phyloP scores from a whole-genome alignment of 1,284 basidiomycete species.

The Tylopilus sp. region DNA sequence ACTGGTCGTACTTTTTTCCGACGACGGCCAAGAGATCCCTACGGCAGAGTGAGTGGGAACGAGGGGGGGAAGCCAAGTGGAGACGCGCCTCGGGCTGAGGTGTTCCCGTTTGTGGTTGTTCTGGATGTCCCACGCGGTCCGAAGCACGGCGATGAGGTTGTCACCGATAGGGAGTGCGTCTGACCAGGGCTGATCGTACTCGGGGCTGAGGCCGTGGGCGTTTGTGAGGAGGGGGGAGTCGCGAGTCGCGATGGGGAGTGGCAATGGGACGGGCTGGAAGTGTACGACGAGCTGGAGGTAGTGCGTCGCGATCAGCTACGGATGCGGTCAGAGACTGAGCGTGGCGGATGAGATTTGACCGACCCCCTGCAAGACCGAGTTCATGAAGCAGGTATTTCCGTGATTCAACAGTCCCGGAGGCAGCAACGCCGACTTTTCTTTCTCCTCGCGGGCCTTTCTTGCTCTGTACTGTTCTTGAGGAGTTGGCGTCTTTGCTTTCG shows the following conservation, averaged over 20 bases:
- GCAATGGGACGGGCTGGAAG: constrained; percentile 46
- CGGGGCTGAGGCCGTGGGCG: constrained; percentile 51
- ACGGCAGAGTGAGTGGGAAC: constrained; percentile 1
- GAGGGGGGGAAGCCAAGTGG: neutral
- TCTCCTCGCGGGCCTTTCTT: constrained; percentile 57
- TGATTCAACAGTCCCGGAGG: constrained; percentile 81
- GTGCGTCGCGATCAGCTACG: constrained; percentile 61
- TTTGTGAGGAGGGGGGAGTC: constrained; percentile 67
- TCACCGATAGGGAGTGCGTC: constrained; percentile 65
- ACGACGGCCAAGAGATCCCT: constrained; percentile 66
- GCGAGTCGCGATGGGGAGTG: constrained; percentile 40
- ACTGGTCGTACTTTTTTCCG: constrained; percentile 88
- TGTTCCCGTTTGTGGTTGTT: constrained; percentile 44
- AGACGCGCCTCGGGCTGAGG: constrained; percentile 58
- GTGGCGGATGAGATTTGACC: constrained; percentile 18
- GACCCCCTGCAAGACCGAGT: constrained; percentile 76
- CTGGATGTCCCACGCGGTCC: constrained; percentile 59
- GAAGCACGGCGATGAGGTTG: constrained; percentile 53
- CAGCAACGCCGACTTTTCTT: constrained; percentile 52
- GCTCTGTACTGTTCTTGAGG: constrained; percentile 62
- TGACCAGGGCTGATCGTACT: constrained; percentile 48
- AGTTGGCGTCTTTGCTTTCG: constrained; percentile 53
- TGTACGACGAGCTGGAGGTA: constrained; percentile 58
- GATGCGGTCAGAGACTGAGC: neutral
- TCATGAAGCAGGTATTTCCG: constrained; percentile 93